Percentiles rank a stretch among this genome's conserved stretches.
These are phyloP conservation scores for Adansonia digitata DNA, from an alignment of 345 rosid species.

Conservation along the genomic window DNA sequence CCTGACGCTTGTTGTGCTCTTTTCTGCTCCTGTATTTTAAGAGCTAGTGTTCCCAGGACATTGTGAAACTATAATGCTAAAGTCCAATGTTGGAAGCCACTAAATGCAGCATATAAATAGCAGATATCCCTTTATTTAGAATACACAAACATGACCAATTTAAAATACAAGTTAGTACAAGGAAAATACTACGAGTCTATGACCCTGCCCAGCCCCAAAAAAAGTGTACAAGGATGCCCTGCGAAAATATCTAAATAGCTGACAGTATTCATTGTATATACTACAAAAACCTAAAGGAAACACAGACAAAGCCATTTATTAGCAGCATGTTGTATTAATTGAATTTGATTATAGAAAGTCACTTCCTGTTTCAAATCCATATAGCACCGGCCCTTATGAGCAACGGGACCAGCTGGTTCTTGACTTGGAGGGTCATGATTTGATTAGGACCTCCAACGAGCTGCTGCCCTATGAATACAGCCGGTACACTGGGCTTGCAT, in stretches of 20 bases:
- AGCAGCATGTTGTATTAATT: no score
- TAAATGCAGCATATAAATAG: background rate
- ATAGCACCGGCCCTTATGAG: constrained; percentile 81
- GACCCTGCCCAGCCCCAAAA: constrained; percentile 11
- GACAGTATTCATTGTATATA: background rate
- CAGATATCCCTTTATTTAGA: background rate
- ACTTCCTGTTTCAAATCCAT: constrained; percentile 47
- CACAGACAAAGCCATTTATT: constrained; percentile 5
- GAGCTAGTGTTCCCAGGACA: background rate
- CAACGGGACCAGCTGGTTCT: constrained; percentile 53
- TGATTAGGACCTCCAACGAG: constrained; percentile 74
- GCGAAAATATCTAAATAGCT: constrained; percentile 1
- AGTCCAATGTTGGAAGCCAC: background rate
- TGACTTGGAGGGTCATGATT: constrained; percentile 64
- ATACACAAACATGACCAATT: constrained; percentile 4
- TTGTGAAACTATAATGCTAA: background rate
- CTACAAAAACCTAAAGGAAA: background rate
- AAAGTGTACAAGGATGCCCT: constrained; percentile 10
- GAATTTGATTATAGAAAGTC: background rate
- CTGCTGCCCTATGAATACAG: constrained; percentile 73
- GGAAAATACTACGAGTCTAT: background rate
- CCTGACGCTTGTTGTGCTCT: no score
- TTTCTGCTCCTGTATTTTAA: no score
- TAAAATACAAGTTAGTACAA: constrained; percentile 1
- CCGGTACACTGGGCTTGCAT: constrained; percentile 56